Evolutionary conservation across 1,284 basidiomycete genomes (phyloP), one percentile per base, ranked within the genome.

Genomic region (Chalciporus sp.): DNA sequence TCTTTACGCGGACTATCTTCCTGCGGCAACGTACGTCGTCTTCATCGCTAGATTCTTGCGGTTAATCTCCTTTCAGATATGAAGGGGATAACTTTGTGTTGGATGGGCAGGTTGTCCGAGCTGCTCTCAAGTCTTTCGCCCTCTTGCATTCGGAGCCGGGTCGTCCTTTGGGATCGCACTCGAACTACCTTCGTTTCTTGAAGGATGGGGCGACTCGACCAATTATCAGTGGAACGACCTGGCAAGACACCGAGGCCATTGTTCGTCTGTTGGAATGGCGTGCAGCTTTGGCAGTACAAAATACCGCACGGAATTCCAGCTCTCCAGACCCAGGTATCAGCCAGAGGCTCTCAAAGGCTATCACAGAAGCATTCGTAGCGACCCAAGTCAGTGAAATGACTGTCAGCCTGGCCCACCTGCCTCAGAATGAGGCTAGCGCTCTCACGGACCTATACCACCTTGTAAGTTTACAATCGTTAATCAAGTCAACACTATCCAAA

Each of bases 21-120:
- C 88, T 8, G 76, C 77, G 63, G 78, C 80, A 53, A 90, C 88
- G 79, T 87, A 65, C 20, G 79, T 71, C 42, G 20, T 27, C 41
- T 54, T 27, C 31, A 27, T 11, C 1, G n/a, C 35, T 7, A 5
- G 10, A n/a, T 17, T 11, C 20, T 2, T 40, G 1, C 39, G 16
- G 4, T 42, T 64, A 28, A 64, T 17, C 8, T 27, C 50, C 8
- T 27, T 10, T 28, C 55, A 88, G 84, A 2, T 90, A 82, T 60
- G 88, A 91, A 73, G 88, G 88, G 17, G 89, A 92, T 62, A 90
- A 91, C 66, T 90, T 81, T 59, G 84, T 91, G 8, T 76, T 91
- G 2, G 84, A 88, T 59, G 77, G 83, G 45, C 89, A 92, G 70
- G 87, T 89, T 37, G 82, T 87, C 26, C 80, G 87, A 26, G 82